These are phyloP conservation scores for Colletotrichum graminicola DNA, from an alignment of 2,329 filamentous ascomycete species.

Conservation along the genomic window DNA sequence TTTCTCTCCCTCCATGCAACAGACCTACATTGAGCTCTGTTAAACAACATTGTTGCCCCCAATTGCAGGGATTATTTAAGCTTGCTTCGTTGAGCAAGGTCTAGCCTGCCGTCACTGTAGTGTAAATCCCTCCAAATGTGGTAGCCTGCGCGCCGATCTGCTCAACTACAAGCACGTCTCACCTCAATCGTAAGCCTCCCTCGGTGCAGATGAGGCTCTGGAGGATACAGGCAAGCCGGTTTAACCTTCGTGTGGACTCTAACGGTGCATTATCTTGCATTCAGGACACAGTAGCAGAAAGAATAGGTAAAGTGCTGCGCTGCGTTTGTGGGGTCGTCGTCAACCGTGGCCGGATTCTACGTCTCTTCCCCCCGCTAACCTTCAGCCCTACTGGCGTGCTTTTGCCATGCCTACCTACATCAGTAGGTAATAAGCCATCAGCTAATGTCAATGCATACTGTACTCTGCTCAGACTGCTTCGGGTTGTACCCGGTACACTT, in stretches of 20 bases:
- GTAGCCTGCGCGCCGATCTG: conserved; percentile 3
- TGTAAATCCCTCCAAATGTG: not conserved
- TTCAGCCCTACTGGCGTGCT: conserved; percentile 28
- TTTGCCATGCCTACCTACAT: not conserved
- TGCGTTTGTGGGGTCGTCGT: not conserved
- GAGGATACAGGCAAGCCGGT: no score
- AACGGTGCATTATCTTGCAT: not conserved
- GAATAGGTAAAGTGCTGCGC: not conserved
- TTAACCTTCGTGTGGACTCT: not conserved
- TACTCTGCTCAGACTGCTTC: not conserved
- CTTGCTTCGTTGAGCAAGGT: conserved; percentile 18
- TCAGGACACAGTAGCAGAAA: not conserved
- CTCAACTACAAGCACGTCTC: not conserved
- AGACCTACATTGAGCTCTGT: not conserved
- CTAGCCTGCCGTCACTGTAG: conserved; percentile 1
- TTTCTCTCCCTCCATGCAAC: not conserved
- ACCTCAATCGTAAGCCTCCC: not conserved
- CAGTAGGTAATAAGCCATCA: not conserved
- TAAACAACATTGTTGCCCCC: not conserved
- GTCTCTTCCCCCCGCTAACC: not conserved
- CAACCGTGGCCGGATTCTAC: conserved; percentile 8
- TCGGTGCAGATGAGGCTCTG: not conserved
- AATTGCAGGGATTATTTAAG: conserved; percentile 9
- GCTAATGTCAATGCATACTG: not conserved
- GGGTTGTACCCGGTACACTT: not conserved